Base-by-base conservation (phyloP, 2,329 filamentous ascomycete genomes). In the Arthroderma sp. region DNA sequence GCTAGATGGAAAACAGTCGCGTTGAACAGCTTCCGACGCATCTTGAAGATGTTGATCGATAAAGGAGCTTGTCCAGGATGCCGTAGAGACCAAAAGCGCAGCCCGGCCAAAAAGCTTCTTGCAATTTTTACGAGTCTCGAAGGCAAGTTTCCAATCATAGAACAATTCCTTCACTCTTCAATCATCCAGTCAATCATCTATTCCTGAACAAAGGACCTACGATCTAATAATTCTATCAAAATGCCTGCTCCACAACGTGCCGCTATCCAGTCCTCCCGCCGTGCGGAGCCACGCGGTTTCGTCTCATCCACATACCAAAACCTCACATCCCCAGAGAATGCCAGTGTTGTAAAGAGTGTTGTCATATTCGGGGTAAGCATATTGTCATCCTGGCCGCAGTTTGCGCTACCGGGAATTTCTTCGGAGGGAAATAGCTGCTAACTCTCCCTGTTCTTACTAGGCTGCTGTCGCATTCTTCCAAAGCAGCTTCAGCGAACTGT, bases 221-320 rank as follows among this genome's bases (percentile, higher is more conserved):
- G 9, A 15, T 22, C 37, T 4, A 42, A 39, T 40, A 40, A 6
- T 11, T 36, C 29, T 44, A 40, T 29, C 45, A 69, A 46, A 51
- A 85, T 85, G 82, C 66, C 78, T 60, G 77, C 79, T 54, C 82
- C 78, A 66, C 69, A 72, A 64, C 67, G 78, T 50, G 57, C 72
- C 50, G 60, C 68, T 48, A 68, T 75, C 54, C 71, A 77, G 53
- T 63, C 66, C 40, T 60, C 68, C 40, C 57, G 60, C 41, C 60
- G 58, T 46, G 59, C 61, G 53, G 60, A 65, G 55, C 59, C 66
- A 44, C 72, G 69, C 55, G 73, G 79, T 51, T 71, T 76, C 62
- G 53, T 82, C 52, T 68, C 68, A 54, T 69, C 69, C 46, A 70
- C 75, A 52, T 83, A 82, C 63, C 70, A 74, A 49, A 69, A 76